Base-by-base conservation (phyloP, 768 basidiomycete genomes). In the Termitomyces heimii region DNA sequence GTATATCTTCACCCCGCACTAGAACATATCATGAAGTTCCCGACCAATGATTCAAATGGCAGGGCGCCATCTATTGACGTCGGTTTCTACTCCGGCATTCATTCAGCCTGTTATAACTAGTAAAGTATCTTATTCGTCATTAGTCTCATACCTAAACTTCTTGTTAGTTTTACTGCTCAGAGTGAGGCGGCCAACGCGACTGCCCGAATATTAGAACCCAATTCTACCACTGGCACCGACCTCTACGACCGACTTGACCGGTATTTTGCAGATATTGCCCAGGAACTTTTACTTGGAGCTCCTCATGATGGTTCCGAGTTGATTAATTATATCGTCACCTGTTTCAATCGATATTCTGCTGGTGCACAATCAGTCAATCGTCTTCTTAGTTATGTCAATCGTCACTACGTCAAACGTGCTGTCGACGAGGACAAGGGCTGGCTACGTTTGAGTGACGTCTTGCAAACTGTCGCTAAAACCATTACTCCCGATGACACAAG, bases 61-160 rank as follows among this genome's bases (percentile, higher is more conserved):
- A 88, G 86, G 67, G 82, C 86, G 6, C 88, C 89, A 35, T 74
- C 85, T 13, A 83, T 90, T 63, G 88, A 89, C 61, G 78, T 86
- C 55, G 78, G 73, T 28, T 86, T 88, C 62, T 88, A 89, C 65
- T 82, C 86, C 67, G 86, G 87, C 57, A 85, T 90, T 40, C 87
- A 90, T 69, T 88, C 88, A 20, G 86, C 88, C n/a, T 83, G 84
- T 55, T 90, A 91, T 76, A 88, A 89, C 73, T 90, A 89, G 81
- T 84, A 76, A 73, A 77, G 74, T 59, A 61, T 43, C 63, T 59
- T 60, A 66, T 69, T 40, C 29, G 46, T 52, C 47, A 34, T 37
- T 54, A 37, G 40, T 22, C 9, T 62, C 40, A 29, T 65, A 54
- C 62, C 61, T 62, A 59, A 67, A 37, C 59, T 57, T 55, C 54